Evolutionary conservation across 2,329 filamentous ascomycete genomes (phyloP).

Genomic region (Hansfordia pulvinata): DNA sequence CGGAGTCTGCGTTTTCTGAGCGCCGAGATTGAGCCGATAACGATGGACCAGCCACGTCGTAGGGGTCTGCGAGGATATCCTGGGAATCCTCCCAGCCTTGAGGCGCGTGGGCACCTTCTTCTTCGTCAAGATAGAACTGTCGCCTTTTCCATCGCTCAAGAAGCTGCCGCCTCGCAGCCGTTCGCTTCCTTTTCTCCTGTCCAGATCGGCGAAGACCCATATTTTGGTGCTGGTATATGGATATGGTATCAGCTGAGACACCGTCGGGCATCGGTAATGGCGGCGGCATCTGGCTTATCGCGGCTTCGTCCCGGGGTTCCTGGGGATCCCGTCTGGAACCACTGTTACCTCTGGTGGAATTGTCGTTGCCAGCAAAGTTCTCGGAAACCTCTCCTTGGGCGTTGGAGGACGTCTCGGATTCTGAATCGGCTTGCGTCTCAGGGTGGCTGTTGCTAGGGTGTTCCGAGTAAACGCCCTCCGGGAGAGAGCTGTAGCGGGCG

Average conservation of each 20-base stretch:
- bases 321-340: too few species aligned
- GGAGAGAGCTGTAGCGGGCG: slow-evolving; percentile 8
- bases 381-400: background rate
- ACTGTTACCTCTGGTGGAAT: slow-evolving; percentile 4
- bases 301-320: too few species aligned
- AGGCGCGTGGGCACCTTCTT: slow-evolving; percentile 59
- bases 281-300: too few species aligned
- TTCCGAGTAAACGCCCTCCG: too few species aligned
- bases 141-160: slow-evolving; percentile 64
- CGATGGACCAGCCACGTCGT: too few species aligned
- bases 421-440: slow-evolving; percentile 14
- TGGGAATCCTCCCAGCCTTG: slow-evolving; percentile 49
- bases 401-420: slow-evolving; percentile 8
- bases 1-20: too few species aligned
- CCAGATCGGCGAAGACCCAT: too few species aligned
- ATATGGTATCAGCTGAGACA: too few species aligned
- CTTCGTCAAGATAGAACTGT: slow-evolving; percentile 73
- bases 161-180: slow-evolving; percentile 34
- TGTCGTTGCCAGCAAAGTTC: slow-evolving; percentile 4
- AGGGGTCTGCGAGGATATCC: slow-evolving; percentile 35
- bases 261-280: slow-evolving; percentile 11
- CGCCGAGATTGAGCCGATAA: too few species aligned
- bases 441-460: too few species aligned
- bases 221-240: slow-evolving; percentile 16
- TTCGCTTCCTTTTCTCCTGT: slow-evolving; percentile 24